These are phyloP conservation scores for Venturia pyrina DNA, from an alignment of 2,329 filamentous ascomycete genomes.

Conservation along the genomic window DNA sequence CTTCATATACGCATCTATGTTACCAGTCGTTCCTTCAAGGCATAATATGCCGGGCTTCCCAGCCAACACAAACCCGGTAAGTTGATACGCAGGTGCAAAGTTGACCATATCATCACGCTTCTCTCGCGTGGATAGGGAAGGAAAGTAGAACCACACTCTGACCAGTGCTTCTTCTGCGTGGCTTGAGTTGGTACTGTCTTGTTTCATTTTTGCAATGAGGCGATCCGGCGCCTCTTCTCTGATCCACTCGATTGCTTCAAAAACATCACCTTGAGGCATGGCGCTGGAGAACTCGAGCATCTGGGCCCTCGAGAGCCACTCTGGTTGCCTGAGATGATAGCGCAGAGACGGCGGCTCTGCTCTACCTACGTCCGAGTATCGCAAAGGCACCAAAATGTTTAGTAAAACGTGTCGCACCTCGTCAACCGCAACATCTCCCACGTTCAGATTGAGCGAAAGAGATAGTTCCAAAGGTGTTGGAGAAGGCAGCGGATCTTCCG, in stretches of 20 bases:
- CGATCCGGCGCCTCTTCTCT: constrained; percentile 27
- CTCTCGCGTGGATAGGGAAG: constrained; percentile 48
- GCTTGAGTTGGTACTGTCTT: background rate
- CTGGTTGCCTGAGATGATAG: constrained; percentile 39
- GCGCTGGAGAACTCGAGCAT: constrained; percentile 27
- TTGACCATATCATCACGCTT: constrained; percentile 49
- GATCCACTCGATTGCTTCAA: constrained; percentile 37
- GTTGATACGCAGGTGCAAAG: constrained; percentile 40
- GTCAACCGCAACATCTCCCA: background rate
- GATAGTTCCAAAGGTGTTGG: background rate
- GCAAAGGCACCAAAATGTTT: constrained; percentile 28
- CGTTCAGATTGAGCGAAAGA: background rate
- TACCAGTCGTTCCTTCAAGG: constrained; percentile 37
- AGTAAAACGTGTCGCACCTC: constrained; percentile 22
- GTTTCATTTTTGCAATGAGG: constrained; percentile 1
- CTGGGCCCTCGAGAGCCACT: constrained; percentile 44
- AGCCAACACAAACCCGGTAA: constrained; percentile 51
- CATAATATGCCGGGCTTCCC: constrained; percentile 50
- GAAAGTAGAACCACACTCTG: constrained; percentile 55
- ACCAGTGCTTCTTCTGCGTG: constrained; percentile 26
- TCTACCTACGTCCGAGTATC: constrained; percentile 10
- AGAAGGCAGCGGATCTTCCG: background rate
- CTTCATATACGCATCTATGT: constrained; percentile 50
- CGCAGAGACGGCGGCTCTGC: constrained; percentile 32
- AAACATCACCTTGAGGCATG: constrained; percentile 35